Evolutionary conservation across 306 rosid genomes (phyloP), one percentile per base, ranked within the genome.

Genomic region (Malus sylvestris): DNA sequence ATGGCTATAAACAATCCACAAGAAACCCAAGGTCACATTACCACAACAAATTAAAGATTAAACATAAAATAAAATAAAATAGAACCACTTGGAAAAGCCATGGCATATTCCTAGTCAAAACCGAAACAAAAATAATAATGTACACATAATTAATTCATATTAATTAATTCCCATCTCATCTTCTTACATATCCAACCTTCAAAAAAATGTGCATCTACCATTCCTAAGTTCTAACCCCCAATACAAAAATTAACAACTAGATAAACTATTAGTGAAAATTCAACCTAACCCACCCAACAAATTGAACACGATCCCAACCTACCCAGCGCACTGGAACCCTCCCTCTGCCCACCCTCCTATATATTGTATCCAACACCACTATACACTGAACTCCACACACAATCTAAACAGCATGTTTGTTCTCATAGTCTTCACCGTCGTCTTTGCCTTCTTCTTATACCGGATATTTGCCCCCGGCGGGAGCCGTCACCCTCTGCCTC

Each of bases 391-490:
- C 23, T 65, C 20, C 4, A 33, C 69, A 1, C 2, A 30, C 13
- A 16, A 19, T 30, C 68, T 32, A 16, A 30, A 30, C 45, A 8
- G 32, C 45, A 74, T 74, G 78, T 45, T 62, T 46, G 71, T 38
- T 70, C 22, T 85, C 67, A 32, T 32, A 4, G 4, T 80, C 4
- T 74, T 76, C 44, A 81, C 89, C 10, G 7, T 75, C 2, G 46
- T 58, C 64, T 14, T 73, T 0, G 81, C 87, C 1, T 9, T 77
- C 6, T 11, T 91, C 2, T 8, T 88, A 10, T 75, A 76, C 67
- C 62, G 67, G 15, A 11, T 87, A 1, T 19, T 88, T 3, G 78
- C 45, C 11, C 13, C 69, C 12, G 35, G 84, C 0, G 55, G 55
- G 8, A 63, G 55, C 15, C 58, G 64, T 19, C 66, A 57, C 13